Percentiles rank a stretch among this genome's conserved stretches.
Conservation (phyloP, 768 basidiomycete species). For the Rubroboletus pulcherrimus region DNA sequence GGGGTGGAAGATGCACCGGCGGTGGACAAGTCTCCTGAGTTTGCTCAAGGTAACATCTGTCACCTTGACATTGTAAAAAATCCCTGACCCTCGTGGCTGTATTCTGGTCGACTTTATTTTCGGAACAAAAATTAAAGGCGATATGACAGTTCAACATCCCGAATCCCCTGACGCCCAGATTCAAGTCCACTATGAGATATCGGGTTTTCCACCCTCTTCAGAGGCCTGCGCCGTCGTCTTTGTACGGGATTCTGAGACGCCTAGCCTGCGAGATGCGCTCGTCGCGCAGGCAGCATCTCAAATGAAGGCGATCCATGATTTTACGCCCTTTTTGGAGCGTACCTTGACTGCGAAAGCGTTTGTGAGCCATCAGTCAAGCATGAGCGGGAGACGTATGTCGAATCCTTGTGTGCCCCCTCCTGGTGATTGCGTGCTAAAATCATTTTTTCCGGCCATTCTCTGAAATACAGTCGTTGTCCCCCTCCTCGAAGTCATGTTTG, state of each 20-base stretch:
- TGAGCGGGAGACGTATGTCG: conserved; percentile 16
- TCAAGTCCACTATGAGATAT: conserved; percentile 46
- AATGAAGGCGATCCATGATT: conserved; percentile 12
- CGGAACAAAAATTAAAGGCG: conserved; percentile 9
- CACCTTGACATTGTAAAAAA: not conserved
- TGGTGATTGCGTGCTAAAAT: not conserved
- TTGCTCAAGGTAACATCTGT: conserved; percentile 37
- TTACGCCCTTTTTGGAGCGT: conserved; percentile 20
- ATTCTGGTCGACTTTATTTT: not conserved
- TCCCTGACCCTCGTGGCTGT: not conserved
- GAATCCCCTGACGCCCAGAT: conserved; percentile 5
- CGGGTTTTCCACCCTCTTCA: conserved; percentile 37
- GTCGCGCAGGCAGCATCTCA: conserved; percentile 8
- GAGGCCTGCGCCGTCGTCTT: conserved; percentile 46
- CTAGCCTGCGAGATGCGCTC: conserved; percentile 3
- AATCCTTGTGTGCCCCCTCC: not conserved
- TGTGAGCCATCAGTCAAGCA: conserved; percentile 9
- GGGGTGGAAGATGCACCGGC: conserved; percentile 44
- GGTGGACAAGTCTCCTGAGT: conserved; percentile 35
- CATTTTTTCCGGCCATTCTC: not conserved
- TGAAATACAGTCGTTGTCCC: conserved; percentile 14
- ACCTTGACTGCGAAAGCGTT: conserved; percentile 28
- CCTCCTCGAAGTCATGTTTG: conserved; percentile 23
- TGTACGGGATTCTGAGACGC: conserved; percentile 30
- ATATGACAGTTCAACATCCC: conserved; percentile 6